These are phyloP conservation scores for Thelonectria discophora DNA, from an alignment of 2,329 filamentous ascomycete genomes.

Conservation along the genomic window DNA sequence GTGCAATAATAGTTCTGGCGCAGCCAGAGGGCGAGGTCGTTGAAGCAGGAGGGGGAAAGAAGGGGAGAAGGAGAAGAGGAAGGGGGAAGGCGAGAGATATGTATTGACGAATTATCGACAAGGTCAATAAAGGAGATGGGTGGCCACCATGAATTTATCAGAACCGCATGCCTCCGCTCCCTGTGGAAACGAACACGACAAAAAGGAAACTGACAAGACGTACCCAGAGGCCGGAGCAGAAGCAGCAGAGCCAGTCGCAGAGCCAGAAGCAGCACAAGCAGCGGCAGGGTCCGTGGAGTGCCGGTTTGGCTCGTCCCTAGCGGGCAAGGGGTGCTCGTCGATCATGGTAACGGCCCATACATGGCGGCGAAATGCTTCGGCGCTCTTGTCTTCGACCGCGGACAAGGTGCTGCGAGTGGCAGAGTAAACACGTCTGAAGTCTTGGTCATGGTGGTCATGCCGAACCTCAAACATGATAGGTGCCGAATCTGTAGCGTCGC, in stretches of 20 bases:
- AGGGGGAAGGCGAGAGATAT: background rate
- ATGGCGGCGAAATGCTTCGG: constrained; percentile 41
- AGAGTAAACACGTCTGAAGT: constrained; percentile 42
- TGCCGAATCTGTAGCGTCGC: background rate
- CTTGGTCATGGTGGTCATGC: constrained; percentile 40
- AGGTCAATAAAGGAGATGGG: constrained; percentile 2
- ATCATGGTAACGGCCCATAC: constrained; percentile 43
- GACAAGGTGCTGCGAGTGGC: constrained; percentile 41
- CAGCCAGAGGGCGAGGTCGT: background rate
- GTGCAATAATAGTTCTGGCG: background rate
- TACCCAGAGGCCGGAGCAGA: constrained; percentile 23
- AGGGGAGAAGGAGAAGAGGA: background rate
- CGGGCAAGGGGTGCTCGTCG: constrained; percentile 37
- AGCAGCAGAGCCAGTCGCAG: constrained; percentile 15
- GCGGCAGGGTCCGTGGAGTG: constrained; percentile 32
- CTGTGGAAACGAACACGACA: background rate
- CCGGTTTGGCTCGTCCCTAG: constrained; percentile 20
- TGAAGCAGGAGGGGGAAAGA: background rate
- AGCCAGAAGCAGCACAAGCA: constrained; percentile 7
- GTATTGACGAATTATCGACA: background rate
- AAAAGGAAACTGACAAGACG: constrained; percentile 24
- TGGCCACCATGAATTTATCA: background rate
- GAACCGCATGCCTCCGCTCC: background rate
- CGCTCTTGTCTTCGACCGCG: constrained; percentile 39
- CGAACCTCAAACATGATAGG: constrained; percentile 40